Base-by-base conservation (phyloP, 2,329 filamentous ascomycete species). In the Trichoderma oligosporum region DNA sequence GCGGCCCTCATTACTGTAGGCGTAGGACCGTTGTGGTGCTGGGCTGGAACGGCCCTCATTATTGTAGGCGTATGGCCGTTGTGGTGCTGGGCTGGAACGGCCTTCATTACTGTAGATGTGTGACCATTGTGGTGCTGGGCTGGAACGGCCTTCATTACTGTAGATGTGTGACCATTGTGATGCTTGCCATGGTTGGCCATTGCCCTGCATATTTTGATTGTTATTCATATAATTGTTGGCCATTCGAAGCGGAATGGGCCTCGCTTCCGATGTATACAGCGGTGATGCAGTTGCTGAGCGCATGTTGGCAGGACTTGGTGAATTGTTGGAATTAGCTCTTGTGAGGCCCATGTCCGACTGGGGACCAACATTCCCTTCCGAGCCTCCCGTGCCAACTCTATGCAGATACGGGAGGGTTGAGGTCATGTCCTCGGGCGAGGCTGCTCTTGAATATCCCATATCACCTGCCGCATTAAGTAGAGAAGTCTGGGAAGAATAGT, bases 401-500 rank as follows among this genome's bases (percentile, higher is more conserved):
- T 66, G 64, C 8, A 69, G 71, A 6, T 70, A 64, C 9, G 60
- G 61, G 38, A 60, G 61, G 14, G 44, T 20, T 16, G 51, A 45
- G 27, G 35, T 16, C 41, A 29, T 70, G 64, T 29, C 74, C 71
- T 4, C 70, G 2, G 73, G 73, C 1, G 75, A 74, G 4, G 68
- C 67, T 6, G 52, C 45, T 4, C 52, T 25, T 14, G 66, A 67
- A 65, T 78, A 80, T 18, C 84, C 84, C 81, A 87, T 87, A 6
- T 79, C 78, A 29, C 79, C 78, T 5, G 85, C 84, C 59, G 82
- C 77, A 16, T 74, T 72, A 35, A 88, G 71, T 5, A 90, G 76
- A 1, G 87, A 83, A 7, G 82, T 79, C 60, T 86, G 82, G 2
- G 86, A 84, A 11, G 78, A 81, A 66, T 84, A 87, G 66, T 79